phyloP scores from a whole-genome alignment of 73 alveolate species.

The Paramecium primaurelia region DNA sequence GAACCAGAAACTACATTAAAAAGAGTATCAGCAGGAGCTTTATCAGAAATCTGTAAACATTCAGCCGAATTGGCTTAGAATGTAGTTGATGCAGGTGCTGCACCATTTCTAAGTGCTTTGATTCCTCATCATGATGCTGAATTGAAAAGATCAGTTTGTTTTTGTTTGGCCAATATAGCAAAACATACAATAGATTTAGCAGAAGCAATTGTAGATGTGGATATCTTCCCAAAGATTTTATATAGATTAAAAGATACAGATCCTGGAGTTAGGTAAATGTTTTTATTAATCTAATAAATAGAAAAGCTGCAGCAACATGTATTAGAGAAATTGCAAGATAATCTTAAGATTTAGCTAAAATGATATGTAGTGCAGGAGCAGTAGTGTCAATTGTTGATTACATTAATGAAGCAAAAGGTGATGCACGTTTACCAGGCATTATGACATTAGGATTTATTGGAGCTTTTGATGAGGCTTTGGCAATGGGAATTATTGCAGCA shows the following conservation, averaged over 20 bases:
- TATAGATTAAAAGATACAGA: slow-evolving; percentile 97
- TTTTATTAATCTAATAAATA: not conserved
- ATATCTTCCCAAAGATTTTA: slow-evolving; percentile 96
- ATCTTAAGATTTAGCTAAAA: slow-evolving; percentile 97
- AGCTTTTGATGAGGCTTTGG: slow-evolving; percentile 95
- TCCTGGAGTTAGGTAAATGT: slow-evolving; percentile 73
- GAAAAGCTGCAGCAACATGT: slow-evolving; percentile 99
- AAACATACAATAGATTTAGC: slow-evolving; percentile 99
- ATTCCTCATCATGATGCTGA: slow-evolving; percentile 93
- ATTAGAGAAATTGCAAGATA: slow-evolving; percentile 98
- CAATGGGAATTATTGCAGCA: slow-evolving; percentile 97
- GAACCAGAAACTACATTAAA: slow-evolving; percentile 99
- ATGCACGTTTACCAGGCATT: slow-evolving; percentile 95
- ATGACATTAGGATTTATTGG: slow-evolving; percentile 97
- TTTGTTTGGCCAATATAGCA: slow-evolving; percentile 98
- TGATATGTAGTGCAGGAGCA: slow-evolving; percentile 98
- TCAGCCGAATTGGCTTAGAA: slow-evolving; percentile 98
- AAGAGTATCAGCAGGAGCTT: slow-evolving; percentile 98
- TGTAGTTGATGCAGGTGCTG: slow-evolving; percentile 88
- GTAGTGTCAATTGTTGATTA: slow-evolving; percentile 98
- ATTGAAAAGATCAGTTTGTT: slow-evolving; percentile 91
- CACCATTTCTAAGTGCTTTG: slow-evolving; percentile 76
- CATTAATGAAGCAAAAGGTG: slow-evolving; percentile 94
- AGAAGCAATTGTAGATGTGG: slow-evolving; percentile 96
- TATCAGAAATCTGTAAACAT: slow-evolving; percentile 98